A percentile compares a stretch with the other conserved stretches of the same genome.
These are phyloP conservation scores for Ganoderma boninense DNA, from an alignment of 1,284 basidiomycete genomes.

Conservation along the genomic window DNA sequence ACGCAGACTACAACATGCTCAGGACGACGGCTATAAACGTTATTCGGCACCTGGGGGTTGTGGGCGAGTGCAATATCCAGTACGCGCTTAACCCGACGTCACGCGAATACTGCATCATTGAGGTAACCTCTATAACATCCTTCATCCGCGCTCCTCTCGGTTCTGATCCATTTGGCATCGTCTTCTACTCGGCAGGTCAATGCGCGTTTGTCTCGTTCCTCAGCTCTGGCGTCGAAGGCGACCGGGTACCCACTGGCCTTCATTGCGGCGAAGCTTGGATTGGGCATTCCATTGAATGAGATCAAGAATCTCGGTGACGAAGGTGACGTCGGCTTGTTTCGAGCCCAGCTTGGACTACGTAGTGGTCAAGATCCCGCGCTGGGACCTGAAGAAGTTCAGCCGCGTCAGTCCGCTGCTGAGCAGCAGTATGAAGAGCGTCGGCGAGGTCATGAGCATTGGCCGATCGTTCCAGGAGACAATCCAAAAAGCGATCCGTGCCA, in stretches of 20 bases:
- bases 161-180: neutral
- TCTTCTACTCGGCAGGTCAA: slow-evolving; percentile 72
- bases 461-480: slow-evolving; percentile 98
- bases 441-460: slow-evolving; percentile 99
- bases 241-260: slow-evolving; percentile 99
- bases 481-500: slow-evolving; percentile 96
- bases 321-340: slow-evolving; percentile 96
- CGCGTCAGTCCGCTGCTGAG: slow-evolving; percentile 89
- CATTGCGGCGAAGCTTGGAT: slow-evolving; percentile 97
- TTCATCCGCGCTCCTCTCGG: neutral
- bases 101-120: slow-evolving; percentile 98
- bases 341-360: slow-evolving; percentile 98
- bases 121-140: slow-evolving; percentile 55
- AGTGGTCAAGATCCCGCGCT: slow-evolving; percentile 98
- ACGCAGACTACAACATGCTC: slow-evolving; percentile 98
- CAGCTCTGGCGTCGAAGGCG: slow-evolving; percentile 97
- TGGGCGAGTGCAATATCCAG: slow-evolving; percentile 99
- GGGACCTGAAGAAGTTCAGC: slow-evolving; percentile 98
- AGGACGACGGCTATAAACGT: slow-evolving; percentile 98
- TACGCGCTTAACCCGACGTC: slow-evolving; percentile 97
- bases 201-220: slow-evolving; percentile 98
- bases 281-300: slow-evolving; percentile 97
- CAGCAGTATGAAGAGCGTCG: slow-evolving; percentile 98
- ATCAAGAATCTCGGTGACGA: slow-evolving; percentile 98
- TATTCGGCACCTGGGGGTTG: slow-evolving; percentile 95